These are phyloP conservation scores for Acanthamoeba triangularis DNA, from an alignment of 208 protist genomes.

Conservation along the genomic window DNA sequence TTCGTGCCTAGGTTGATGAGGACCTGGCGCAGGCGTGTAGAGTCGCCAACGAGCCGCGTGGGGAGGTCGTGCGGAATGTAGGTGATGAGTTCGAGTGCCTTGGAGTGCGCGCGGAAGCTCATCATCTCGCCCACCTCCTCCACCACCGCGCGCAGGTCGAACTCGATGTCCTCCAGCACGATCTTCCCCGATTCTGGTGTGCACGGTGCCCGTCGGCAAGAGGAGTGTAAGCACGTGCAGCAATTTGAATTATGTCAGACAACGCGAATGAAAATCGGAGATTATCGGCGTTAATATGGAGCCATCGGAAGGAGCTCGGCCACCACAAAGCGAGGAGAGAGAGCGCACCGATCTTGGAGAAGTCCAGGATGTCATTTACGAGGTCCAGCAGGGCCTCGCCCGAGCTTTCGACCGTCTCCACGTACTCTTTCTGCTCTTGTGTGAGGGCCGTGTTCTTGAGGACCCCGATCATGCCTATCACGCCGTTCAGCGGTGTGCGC, in stretches of 20 bases:
- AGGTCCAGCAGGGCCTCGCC: slow-evolving; percentile 66
- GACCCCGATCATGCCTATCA: slow-evolving; percentile 60
- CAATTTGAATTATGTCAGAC: no score
- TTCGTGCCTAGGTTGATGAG: slow-evolving; percentile 76
- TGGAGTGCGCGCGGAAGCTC: slow-evolving; percentile 48
- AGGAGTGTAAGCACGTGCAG: no score
- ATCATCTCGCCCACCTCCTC: slow-evolving; percentile 57
- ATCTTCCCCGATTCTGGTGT: slow-evolving; percentile 12
- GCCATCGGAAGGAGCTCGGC: neutral
- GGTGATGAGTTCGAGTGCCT: slow-evolving; percentile 41
- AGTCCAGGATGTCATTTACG: slow-evolving; percentile 84
- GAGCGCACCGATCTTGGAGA: slow-evolving; percentile 76
- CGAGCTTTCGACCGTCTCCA: slow-evolving; percentile 52
- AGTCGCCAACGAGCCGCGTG: slow-evolving; percentile 81
- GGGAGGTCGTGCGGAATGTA: slow-evolving; percentile 70
- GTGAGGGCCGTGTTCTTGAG: neutral
- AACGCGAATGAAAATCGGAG: no score
- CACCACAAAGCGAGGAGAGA: neutral
- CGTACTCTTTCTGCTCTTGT: slow-evolving; percentile 51
- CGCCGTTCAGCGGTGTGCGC: slow-evolving; percentile 51
- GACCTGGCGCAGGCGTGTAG: slow-evolving; percentile 73
- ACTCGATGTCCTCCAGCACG: slow-evolving; percentile 69
- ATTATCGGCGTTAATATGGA: no score
- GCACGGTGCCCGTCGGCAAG: neutral
- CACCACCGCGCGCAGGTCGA: slow-evolving; percentile 56